Evolutionary conservation across 306 rosid species (phyloP).

Genomic region (Vachellia pachyceras): DNA sequence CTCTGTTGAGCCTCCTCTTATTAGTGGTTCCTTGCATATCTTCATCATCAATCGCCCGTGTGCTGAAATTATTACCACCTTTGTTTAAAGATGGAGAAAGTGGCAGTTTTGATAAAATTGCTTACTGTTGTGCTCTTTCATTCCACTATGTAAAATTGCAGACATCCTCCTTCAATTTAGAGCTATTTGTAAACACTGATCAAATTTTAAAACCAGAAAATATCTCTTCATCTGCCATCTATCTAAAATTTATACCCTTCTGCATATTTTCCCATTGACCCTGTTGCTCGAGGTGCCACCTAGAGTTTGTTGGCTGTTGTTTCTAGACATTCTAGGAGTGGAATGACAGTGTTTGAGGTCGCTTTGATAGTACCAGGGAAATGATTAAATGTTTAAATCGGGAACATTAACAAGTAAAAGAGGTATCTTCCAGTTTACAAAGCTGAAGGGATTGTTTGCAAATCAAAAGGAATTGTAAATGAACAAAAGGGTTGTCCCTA

Average conservation of each 20-base stretch:
- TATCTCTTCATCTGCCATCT: neutral
- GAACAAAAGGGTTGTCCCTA: no score
- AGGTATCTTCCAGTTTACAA: neutral
- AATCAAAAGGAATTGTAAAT: no score
- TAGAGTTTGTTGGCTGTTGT: neutral
- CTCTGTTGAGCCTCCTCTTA: neutral
- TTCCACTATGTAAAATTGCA: neutral
- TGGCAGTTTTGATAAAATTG: neutral
- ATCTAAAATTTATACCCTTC: neutral
- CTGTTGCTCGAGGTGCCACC: neutral
- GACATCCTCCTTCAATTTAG: neutral
- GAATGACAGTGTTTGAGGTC: neutral
- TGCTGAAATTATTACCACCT: neutral
- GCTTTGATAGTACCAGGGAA: neutral
- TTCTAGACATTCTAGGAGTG: neutral
- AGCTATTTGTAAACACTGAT: neutral
- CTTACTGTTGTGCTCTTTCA: neutral
- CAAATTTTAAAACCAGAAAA: neutral
- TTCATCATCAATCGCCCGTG: neutral
- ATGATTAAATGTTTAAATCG: neutral
- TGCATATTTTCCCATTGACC: neutral
- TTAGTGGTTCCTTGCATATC: neutral
- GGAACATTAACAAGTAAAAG: neutral
- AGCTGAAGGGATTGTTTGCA: no score
- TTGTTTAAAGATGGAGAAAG: conserved; percentile 2